These are phyloP conservation scores for Verticillium albo-atrum DNA, from an alignment of 2,329 filamentous ascomycete species.

Conservation along the genomic window DNA sequence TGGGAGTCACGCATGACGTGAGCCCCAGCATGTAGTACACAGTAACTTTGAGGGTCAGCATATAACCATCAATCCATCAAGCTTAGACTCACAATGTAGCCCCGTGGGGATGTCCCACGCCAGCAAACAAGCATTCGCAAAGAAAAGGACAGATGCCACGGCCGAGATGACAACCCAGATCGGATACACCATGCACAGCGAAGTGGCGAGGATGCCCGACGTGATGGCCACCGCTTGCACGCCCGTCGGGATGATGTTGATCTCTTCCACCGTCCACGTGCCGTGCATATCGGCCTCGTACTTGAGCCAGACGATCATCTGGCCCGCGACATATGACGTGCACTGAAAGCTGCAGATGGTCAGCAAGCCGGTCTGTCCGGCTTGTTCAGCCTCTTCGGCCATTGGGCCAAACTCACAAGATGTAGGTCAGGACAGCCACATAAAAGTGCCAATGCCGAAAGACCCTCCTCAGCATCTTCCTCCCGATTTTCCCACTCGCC, in stretches of 20 bases:
- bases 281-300: conserved; percentile 10
- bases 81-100: conserved; percentile 8
- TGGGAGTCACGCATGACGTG: conserved; percentile 11
- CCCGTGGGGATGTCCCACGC: conserved; percentile 13
- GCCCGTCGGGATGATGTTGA: conserved; percentile 13
- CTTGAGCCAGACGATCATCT: conserved; percentile 16
- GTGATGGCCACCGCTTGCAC: conserved; percentile 17
- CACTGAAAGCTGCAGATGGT: conserved; percentile 7
- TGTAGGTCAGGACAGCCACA: conserved; percentile 16
- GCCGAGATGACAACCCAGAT: conserved; percentile 20
- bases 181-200: conserved; percentile 24
- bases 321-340: conserved; percentile 11
- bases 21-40: conserved; percentile 13
- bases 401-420: conserved; percentile 7
- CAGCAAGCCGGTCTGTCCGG: not conserved
- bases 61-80: not conserved
- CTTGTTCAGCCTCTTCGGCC: not conserved
- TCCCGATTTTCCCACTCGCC: conserved; percentile 14
- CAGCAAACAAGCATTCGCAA: conserved; percentile 9
- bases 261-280: conserved; percentile 6
- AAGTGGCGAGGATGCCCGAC: conserved; percentile 15
- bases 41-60: not conserved
- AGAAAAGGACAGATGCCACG: conserved; percentile 11
- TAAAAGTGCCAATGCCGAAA: conserved; percentile 22
- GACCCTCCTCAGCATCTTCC: conserved; percentile 18